Percentiles rank a stretch among this genome's conserved stretches.
Conservation (phyloP, 495 filamentous ascomycete genomes). For the Apodospora peruviana region DNA sequence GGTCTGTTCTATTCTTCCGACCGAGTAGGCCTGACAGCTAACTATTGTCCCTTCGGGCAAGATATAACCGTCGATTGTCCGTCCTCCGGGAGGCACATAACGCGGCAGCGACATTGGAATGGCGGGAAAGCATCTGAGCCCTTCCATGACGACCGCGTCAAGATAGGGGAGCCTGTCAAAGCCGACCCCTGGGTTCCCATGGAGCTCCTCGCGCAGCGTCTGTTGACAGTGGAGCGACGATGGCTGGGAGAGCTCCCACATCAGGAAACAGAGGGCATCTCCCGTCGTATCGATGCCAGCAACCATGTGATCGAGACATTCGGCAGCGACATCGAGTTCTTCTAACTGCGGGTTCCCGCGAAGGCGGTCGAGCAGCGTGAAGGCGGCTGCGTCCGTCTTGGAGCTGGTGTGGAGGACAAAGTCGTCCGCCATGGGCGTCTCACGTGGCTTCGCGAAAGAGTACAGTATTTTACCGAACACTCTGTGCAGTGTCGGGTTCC, state of each 20-base stretch:
- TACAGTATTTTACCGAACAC: conserved; percentile 32
- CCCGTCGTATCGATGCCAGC: conserved; percentile 66
- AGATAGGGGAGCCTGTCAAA: conserved; percentile 54
- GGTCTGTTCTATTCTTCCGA: conserved; percentile 44
- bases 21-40: conserved; percentile 50
- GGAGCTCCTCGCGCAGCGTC: conserved; percentile 44
- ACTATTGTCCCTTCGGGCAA: conserved; percentile 46
- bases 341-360: conserved; percentile 24
- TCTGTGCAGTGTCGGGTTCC: conserved; percentile 33
- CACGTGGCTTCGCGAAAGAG: conserved; percentile 36
- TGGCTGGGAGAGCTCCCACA: conserved; percentile 60
- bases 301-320: conserved; percentile 48
- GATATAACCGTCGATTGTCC: conserved; percentile 41
- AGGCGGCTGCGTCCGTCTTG: conserved; percentile 29
- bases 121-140: conserved; percentile 52
- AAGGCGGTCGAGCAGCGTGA: conserved; percentile 42
- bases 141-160: conserved; percentile 58
- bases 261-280: conserved; percentile 58
- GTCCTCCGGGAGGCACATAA: conserved; percentile 49
- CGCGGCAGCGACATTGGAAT: conserved; percentile 65
- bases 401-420: conserved; percentile 34
- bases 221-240: conserved; percentile 39
- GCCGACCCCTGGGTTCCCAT: conserved; percentile 19
- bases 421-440: conserved; percentile 40
- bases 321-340: conserved; percentile 38